Evolutionary conservation across 2,329 filamentous ascomycete species (phyloP), one percentile per base, ranked within the genome.

Genomic region (Fusarium coicis): DNA sequence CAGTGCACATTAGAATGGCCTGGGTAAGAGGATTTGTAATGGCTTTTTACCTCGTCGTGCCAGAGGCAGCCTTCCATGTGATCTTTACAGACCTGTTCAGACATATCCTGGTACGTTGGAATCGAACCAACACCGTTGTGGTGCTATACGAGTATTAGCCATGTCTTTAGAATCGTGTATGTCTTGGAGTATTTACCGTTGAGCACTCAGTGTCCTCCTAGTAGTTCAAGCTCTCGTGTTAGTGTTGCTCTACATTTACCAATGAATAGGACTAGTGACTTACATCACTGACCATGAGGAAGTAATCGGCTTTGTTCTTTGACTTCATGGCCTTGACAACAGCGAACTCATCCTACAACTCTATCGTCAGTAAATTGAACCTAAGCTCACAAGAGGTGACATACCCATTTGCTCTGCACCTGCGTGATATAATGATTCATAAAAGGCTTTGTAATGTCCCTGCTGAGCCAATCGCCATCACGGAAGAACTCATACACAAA

Each of bases 151-250:
- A 19, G 19, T 14, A 15, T 44, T 11, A 44, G 43, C 1, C 0
- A 26, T 26, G 3, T 12, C 16, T 26, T 0, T 0, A 6, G n/a
- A 12, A 19, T 19, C 4, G 7, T 14, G 1, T 4, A 19, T 6
- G 3, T 5, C 7, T 19, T 8, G 26, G 11, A 3, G 12, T 44
- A 12, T 0, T 44, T 14, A 26, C 43, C 43, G 26, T 44, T 9
- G 43, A 19, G 26, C 23, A 44, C 23, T 44, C 16, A 9, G 43
- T 44, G 11, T 44, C 43, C 19, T 44, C 43, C 43, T 44, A n/a
- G 1, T 10, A 14, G 0, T 12, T 18, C 4, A 4, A n/a, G 6
- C 2, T 42, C 2, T 32, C 7, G n/a, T n/a, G 12, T 42, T 7
- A 42, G 39, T n/a, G 8, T 40, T 40, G 21, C 14, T 10, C 8